Base-by-base conservation (phyloP, 139 green algal genomes). In the Chlorella sp. region DNA sequence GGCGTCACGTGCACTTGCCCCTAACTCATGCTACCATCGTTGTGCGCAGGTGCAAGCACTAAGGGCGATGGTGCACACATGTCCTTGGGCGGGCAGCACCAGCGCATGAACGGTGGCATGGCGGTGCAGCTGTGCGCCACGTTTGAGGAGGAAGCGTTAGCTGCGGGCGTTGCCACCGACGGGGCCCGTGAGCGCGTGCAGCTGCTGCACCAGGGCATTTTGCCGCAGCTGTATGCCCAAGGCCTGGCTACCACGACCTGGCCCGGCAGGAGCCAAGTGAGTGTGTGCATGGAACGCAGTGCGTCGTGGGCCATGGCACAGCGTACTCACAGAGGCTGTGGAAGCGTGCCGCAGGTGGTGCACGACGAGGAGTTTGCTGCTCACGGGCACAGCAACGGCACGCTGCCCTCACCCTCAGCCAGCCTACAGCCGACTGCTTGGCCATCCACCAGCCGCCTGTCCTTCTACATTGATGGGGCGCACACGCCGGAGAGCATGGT, bases 401-500 rank as follows among this genome's bases (percentile, higher is more conserved):
- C 29, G 27, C 4, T 32, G 61, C 5, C 5, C n/a, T n/a, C n/a
- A n/a, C n/a, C n/a, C n/a, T n/a, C n/a, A n/a, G n/a, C n/a, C n/a
- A n/a, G n/a, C n/a, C n/a, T n/a, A n/a, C n/a, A n/a, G n/a, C n/a
- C n/a, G n/a, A n/a, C n/a, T n/a, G n/a, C n/a, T n/a, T n/a, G n/a
- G n/a, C n/a, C n/a, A n/a, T 10, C 10, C 33, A 70, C 29, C 36
- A 81, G 77, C 24, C 80, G 85, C 2, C 73, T 99, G 62, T 87
- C 84, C 0, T 94, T 96, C 69, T 99, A 83, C 71, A 80, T 99
- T 29, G 95, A 99, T 74, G 95, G 95, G 14, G 95, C 95, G 1
- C 95, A 99, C 80, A 98, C 95, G 6, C 80, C 86, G 0, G 95
- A 99, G 78, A 97, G 90, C 84, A 93, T 98, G 86, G 84, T 73